Evolutionary conservation across 2,329 filamentous ascomycete genomes (phyloP), one percentile per base, ranked within the genome.

Genomic region (Trichoderma asperellum): DNA sequence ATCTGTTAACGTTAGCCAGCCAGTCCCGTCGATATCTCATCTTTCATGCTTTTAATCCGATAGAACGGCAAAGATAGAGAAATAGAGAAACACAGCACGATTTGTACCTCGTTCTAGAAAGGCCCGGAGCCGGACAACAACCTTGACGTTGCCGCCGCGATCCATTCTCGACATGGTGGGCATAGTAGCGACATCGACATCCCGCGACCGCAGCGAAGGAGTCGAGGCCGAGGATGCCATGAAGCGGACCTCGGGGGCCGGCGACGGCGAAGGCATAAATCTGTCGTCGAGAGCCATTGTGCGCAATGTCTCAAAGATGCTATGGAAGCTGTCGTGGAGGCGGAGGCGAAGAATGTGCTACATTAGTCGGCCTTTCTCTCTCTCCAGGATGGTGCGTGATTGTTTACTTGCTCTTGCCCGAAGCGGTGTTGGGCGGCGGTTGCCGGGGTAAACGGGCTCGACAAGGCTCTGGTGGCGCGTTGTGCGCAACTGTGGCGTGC

Each of bases 121-220:
- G 1, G 88, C 92, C 76, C 92, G 85, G 68, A 95, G 92, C 77
- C 92, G 86, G 70, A 96, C 92, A 35, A 95, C 92, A 34, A 96
- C 92, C 74, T 89, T 87, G 70, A 96, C 92, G 80, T 96, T 96
- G 69, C 91, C 92, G 71, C 89, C 91, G 72, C 85, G 78, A 76
- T 89, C 84, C 83, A 86, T 86, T 77, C 82, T 85, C 74, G 83
- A 82, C 74, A 84, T 83, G 70, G 86, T 79, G 32, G 88, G 85
- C 49, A 89, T 80, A 14, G 86, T 87, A 61, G 86, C 87, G 62
- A 88, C 88, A 82, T 93, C 91, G 62, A 88, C 88, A 82, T 93
- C 91, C 77, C 89, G 87, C 49, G 91, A 91, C 71, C 92, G 87
- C 75, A 95, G 82, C 32, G 92, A 94, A 43, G 92, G 92, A 70